phyloP scores from a whole-genome alignment of 768 basidiomycete genomes.

The Amyloporia xantha region DNA sequence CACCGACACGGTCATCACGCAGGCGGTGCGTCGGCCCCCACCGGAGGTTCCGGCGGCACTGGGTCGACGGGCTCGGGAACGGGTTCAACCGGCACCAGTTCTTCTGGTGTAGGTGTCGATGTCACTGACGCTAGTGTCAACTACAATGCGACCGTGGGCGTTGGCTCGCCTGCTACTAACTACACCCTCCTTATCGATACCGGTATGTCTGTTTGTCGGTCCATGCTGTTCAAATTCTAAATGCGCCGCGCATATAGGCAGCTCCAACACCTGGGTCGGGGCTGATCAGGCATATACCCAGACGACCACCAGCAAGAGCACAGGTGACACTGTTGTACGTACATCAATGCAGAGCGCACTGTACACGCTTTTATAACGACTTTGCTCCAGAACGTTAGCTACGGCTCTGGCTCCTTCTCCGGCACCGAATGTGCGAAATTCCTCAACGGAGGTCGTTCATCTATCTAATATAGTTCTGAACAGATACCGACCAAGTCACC shows the following conservation, averaged over 20 bases:
- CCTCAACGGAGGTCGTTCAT: background rate
- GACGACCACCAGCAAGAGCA: conserved; percentile 39
- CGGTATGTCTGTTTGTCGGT: conserved; percentile 25
- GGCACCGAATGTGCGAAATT: conserved; percentile 43
- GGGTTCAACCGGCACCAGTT: conserved; percentile 5
- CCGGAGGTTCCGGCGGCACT: conserved; percentile 11
- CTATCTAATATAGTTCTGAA: background rate
- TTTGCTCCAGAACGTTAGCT: conserved; percentile 37
- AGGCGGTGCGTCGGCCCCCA: conserved; percentile 3
- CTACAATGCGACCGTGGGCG: conserved; percentile 45
- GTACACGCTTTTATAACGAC: background rate
- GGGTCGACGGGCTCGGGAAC: conserved; percentile 7
- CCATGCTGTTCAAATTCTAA: background rate
- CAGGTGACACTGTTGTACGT: conserved; percentile 28
- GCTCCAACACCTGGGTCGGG: conserved; percentile 53
- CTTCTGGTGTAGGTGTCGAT: conserved; percentile 36
- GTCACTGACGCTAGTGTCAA: conserved; percentile 54
- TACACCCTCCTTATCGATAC: conserved; percentile 55
- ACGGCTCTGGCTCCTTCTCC: conserved; percentile 48
- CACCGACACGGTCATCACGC: background rate
- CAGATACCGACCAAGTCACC: conserved; percentile 43
- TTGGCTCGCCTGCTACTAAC: conserved; percentile 43
- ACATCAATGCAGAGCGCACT: conserved; percentile 18
- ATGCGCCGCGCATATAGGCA: conserved; percentile 26
- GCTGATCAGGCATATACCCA: conserved; percentile 39